Conservation (phyloP, 495 filamentous ascomycete species). For the Penicillium lagena region DNA sequence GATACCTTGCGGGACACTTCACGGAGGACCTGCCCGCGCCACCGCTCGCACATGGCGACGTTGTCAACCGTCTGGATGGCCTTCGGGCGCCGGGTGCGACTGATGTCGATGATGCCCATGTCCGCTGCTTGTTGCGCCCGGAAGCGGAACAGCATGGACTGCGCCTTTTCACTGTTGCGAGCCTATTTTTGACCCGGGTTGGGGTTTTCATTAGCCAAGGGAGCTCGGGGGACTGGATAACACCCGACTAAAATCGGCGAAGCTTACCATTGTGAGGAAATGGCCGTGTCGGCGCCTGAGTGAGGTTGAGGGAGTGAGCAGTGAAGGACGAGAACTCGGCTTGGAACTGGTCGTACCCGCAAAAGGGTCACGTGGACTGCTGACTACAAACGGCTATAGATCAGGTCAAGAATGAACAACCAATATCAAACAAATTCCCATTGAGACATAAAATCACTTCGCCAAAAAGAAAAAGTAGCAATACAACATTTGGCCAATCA, state of each 20-base stretch:
- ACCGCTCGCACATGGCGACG: slow-evolving; percentile 90
- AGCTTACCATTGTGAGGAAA: slow-evolving; percentile 30
- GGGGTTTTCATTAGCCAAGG: too few relatives aligned
- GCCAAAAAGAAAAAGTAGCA: neutral
- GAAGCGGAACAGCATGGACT: slow-evolving; percentile 99
- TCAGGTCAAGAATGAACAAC: too few relatives aligned
- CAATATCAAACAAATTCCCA: neutral
- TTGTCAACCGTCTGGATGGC: slow-evolving; percentile 75
- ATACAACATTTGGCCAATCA: slow-evolving; percentile 6
- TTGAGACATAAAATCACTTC: neutral
- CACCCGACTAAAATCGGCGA: neutral
- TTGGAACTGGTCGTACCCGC: neutral
- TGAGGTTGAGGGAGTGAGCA: slow-evolving; percentile 7
- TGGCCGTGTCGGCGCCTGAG: slow-evolving; percentile 12
- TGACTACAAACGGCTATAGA: too few relatives aligned
- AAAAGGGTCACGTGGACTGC: neutral
- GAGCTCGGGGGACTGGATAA: neutral
- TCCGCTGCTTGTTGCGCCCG: slow-evolving; percentile 95
- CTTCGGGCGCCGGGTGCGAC: slow-evolving; percentile 85
- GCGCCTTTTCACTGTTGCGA: slow-evolving; percentile 93
- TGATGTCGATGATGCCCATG: slow-evolving; percentile 89
- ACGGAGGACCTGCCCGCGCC: slow-evolving; percentile 96
- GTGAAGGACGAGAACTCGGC: slow-evolving; percentile 20
- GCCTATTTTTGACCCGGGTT: slow-evolving; percentile 29
- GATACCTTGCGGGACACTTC: slow-evolving; percentile 95